Base-by-base conservation (phyloP, 2,329 filamentous ascomycete species). In the Aspergillus tamarii region DNA sequence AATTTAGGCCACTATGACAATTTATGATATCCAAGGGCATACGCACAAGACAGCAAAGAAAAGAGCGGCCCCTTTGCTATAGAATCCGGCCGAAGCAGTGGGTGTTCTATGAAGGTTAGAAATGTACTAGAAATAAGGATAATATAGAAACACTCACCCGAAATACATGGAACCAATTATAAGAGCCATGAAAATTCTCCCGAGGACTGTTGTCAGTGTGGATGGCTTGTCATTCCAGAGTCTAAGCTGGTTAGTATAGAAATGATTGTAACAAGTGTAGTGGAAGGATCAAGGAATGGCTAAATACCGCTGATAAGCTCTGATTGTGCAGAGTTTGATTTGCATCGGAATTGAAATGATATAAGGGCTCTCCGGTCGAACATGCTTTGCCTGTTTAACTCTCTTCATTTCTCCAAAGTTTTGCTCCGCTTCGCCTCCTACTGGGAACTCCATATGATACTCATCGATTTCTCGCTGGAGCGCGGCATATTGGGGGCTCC, bases 31-130 rank as follows among this genome's bases (percentile, higher is more conserved):
- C 7, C 12, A 23, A 32, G 16, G 92, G 92, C 60, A 90, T 89
- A 76, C 94, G 93, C 84, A 94, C 69, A 96, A 82, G 73, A 93
- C 89, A 67, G 92, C 91, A 74, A 96, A 95, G 85, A 96, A 96
- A 59, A 96, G 81, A 16, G 95, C 84, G 53, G 91, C 89, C 63
- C 91, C 91, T 68, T 93, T 89, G 71, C 88, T 85, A 80, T 89
- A 94, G 81, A 96, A 95, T 66, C 89, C 92, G 28, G 79, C 77
- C 0, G 92, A 89, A n/a, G 83, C 84, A 8, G 83, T 75, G 34
- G 86, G 80, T 76, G 79, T 96, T 88, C 84, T 87, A 92, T 77
- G 92, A 92, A 71, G 91, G 39, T 73, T 14, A 71, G 66, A 28
- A 54, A 9, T 12, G 23, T 26, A n/a, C 14, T 7, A 46, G 14